These are phyloP conservation scores for Parasitella parasitica DNA, from an alignment of 371 early-diverging fungal genomes.

Conservation along the genomic window DNA sequence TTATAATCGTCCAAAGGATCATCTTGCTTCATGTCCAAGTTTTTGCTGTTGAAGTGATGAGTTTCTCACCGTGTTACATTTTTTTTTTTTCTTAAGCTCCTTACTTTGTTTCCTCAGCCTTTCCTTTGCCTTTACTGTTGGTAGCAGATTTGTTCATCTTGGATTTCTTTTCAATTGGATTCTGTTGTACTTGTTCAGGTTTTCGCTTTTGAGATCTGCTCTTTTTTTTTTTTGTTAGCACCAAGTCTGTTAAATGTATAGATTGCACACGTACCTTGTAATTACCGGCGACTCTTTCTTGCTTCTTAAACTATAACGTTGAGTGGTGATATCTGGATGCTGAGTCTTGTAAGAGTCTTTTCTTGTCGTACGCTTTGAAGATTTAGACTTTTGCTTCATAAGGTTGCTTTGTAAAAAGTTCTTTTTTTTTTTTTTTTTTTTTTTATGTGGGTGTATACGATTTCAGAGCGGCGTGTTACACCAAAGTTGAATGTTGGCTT, in stretches of 20 bases:
- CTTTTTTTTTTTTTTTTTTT: not conserved
- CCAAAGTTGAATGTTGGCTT: not conserved
- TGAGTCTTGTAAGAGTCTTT: conserved; percentile 9
- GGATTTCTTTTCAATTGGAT: not conserved
- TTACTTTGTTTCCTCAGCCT: conserved; percentile 6
- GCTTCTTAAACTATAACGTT: conserved; percentile 11
- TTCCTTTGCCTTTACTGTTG: conserved; percentile 13
- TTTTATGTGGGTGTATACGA: not conserved
- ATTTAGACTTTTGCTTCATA: conserved; percentile 26
- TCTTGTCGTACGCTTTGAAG: conserved; percentile 12
- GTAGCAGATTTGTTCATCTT: not conserved
- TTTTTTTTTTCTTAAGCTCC: not conserved
- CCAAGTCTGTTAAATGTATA: not conserved
- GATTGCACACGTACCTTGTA: not conserved
- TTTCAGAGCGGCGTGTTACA: not conserved
- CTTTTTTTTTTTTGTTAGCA: not conserved
- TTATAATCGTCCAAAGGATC: not conserved
- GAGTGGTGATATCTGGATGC: not conserved
- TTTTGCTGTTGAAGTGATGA: not conserved
- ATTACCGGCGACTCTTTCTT: conserved; percentile 9
- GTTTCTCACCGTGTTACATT: not conserved
- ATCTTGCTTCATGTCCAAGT: not conserved
- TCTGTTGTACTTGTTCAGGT: not conserved
- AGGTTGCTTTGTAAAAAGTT: not conserved
- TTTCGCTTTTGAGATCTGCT: conserved; percentile 15